Base-by-base conservation (phyloP, 2,329 filamentous ascomycete genomes). In the Periconia sp. region DNA sequence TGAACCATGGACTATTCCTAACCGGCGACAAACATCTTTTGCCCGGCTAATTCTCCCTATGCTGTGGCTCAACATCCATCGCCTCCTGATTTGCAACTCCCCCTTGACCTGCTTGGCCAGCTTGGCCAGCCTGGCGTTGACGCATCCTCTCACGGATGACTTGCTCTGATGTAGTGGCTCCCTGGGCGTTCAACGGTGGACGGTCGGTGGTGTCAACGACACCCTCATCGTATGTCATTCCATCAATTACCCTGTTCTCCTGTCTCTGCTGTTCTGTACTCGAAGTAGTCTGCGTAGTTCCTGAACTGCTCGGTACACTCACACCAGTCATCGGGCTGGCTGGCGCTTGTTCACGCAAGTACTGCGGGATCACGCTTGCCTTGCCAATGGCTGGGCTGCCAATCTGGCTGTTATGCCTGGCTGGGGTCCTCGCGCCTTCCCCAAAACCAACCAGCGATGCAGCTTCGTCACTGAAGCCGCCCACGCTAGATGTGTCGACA, bases 371-470 rank as follows among this genome's bases (percentile, higher is more conserved):
- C 26, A 63, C 59, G 40, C 57, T 69, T 12, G 56, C 66, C 41
- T 72, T 72, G 40, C 69, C 88, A 21, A 77, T 87, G 26, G 89
- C 89, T 0, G 90, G 90, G 46, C 85, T 89, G 43, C 92, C 85
- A 4, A 90, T 90, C 67, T 87, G 90, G 56, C 87, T 89, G 29
- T 65, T 59, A 50, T 74, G 69, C 35, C 75, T 59, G 10, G 76
- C 76, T 15, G 76, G 76, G n/a, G 76, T 78, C 43, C 75, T 66
- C 8, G 92, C 92, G 23, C 92, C 92, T 68, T 96, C 92, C 36
- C 92, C 92, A 57, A 96, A 96, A 0, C 88, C 92, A 8, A 96
- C 92, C 5, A 96, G 78, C 50, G 87, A 92, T 2, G 86, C 89
- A 38, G 85, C 86, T 60, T 95, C 90, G 58, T 95, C 91, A 58